Evolutionary conservation across 257 asterid genomes (phyloP).

Genomic region (Nicotiana otophora): DNA sequence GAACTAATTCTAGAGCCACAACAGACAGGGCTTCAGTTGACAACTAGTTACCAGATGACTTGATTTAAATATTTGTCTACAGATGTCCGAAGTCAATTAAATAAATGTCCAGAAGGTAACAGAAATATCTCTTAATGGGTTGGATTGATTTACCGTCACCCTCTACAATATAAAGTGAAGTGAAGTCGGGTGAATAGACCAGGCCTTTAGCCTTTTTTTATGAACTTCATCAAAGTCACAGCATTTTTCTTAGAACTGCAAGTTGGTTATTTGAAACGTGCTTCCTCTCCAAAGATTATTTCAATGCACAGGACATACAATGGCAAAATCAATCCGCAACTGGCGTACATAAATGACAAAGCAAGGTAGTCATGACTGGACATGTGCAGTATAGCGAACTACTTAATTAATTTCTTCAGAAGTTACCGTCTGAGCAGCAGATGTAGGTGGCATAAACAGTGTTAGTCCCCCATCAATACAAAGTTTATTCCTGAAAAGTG

Average conservation of each 20-base stretch:
- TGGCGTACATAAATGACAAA: neutral
- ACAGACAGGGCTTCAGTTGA: neutral
- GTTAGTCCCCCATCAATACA: conserved; percentile 93
- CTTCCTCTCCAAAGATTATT: neutral
- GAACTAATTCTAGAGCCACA: neutral
- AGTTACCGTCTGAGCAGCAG: conserved; percentile 77
- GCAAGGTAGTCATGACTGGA: neutral
- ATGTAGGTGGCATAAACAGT: conserved; percentile 95
- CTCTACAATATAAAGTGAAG: neutral
- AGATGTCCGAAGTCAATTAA: neutral
- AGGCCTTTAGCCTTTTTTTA: neutral
- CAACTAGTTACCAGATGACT: neutral
- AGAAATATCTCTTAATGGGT: neutral
- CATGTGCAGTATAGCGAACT: neutral
- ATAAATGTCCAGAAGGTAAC: neutral
- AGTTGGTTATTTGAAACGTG: neutral
- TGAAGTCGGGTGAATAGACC: neutral
- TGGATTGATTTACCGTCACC: neutral
- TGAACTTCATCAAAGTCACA: neutral
- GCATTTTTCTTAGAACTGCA: neutral
- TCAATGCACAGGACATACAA: neutral
- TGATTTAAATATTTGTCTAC: neutral
- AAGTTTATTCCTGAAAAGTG: conserved; percentile 71
- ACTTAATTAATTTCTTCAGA: neutral
- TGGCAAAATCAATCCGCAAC: neutral